Percentiles rank a stretch among this genome's conserved stretches.
These are phyloP conservation scores for Pholiota conissans DNA, from an alignment of 768 basidiomycete genomes.

Conservation along the genomic window DNA sequence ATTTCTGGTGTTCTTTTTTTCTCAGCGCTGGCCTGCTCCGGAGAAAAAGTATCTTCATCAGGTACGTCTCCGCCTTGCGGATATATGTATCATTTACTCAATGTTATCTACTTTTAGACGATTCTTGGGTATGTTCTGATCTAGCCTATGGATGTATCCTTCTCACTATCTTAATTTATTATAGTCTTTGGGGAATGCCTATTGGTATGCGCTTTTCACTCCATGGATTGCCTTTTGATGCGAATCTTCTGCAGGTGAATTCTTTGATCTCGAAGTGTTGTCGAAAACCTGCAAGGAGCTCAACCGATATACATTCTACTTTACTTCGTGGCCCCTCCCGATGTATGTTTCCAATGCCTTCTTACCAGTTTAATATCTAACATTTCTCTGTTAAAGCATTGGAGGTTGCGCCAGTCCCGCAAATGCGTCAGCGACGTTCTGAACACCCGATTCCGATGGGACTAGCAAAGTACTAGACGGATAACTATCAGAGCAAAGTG, in stretches of 20 bases:
- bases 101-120: background rate
- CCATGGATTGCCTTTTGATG: background rate
- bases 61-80: background rate
- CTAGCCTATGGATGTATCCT: no score
- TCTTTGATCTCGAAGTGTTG: constrained; percentile 3
- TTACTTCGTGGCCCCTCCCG: constrained; percentile 3
- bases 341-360: background rate
- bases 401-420: background rate
- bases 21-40: constrained; percentile 2
- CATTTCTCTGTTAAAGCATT: background rate
- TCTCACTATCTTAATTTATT: background rate
- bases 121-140: background rate
- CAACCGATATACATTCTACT: constrained; percentile 2
- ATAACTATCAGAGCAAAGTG: no score
- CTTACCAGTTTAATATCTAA: background rate
- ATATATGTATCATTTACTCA: background rate
- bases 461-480: no score
- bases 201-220: background rate
- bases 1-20: background rate
- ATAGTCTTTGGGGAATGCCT: constrained; percentile 6
- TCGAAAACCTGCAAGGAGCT: background rate
- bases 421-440: background rate
- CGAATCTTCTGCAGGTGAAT: background rate
- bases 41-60: background rate
- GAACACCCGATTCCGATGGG: background rate